Percentiles rank a stretch among this genome's conserved stretches.
Conservation (phyloP, 176 grass and related monocot species). For the Neostapfia colusana region DNA sequence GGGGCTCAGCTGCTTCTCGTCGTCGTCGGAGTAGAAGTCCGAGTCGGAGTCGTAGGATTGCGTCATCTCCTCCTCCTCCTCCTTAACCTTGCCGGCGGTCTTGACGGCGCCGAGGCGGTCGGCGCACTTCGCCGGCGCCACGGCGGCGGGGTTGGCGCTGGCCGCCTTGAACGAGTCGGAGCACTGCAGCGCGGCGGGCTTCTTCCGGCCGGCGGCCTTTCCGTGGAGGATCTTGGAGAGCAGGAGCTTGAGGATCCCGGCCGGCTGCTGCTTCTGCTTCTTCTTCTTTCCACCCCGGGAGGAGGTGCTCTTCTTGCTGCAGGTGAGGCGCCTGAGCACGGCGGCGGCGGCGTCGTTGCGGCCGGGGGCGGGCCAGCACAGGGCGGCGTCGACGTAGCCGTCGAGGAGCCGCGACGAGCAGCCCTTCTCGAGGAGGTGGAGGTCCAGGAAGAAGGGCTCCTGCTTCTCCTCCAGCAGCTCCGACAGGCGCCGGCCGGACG, state of each 20-base stretch:
- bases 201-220: slow-evolving; percentile 25
- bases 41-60: no score
- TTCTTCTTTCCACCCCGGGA: slow-evolving; percentile 10
- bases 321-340: slow-evolving; percentile 47
- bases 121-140: background rate
- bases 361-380: slow-evolving; percentile 62
- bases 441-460: slow-evolving; percentile 79
- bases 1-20: slow-evolving; percentile 76
- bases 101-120: slow-evolving; percentile 16
- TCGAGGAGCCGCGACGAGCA: slow-evolving; percentile 47
- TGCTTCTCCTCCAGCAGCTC: slow-evolving; percentile 87
- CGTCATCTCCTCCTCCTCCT: background rate
- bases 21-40: slow-evolving; percentile 6
- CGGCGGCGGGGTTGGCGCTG: background rate
- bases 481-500: slow-evolving; percentile 59
- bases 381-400: slow-evolving; percentile 40
- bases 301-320: slow-evolving; percentile 38
- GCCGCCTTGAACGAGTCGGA: slow-evolving; percentile 40
- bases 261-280: background rate
- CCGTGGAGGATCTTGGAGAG: slow-evolving; percentile 60
- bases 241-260: slow-evolving; percentile 41
- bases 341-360: background rate
- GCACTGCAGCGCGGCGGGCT: slow-evolving; percentile 43
- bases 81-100: background rate
- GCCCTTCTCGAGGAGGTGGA: slow-evolving; percentile 84